Percentiles rank a stretch among this genome's conserved stretches.
phyloP scores from a whole-genome alignment of 768 basidiomycete species.

The Psilocybe cubensis region DNA sequence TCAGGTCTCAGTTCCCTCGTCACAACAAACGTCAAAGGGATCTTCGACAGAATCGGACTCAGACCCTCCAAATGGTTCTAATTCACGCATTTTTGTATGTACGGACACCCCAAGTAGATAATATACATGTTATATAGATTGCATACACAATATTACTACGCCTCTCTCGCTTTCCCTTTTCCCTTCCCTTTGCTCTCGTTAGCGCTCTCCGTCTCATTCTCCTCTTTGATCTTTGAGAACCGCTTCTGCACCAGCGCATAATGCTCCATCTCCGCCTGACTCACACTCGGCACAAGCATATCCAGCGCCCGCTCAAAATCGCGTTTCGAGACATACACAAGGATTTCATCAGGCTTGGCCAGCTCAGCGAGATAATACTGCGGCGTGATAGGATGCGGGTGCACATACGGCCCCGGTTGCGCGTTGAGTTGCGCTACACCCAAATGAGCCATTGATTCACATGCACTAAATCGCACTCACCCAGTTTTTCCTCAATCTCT shows the following conservation, averaged over 20 bases:
- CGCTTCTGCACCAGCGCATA: conserved; percentile 73
- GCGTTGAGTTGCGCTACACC: conserved; percentile 53
- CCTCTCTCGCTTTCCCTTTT: conserved; percentile 2
- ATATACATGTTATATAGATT: conserved; percentile 5
- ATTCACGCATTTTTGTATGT: no score
- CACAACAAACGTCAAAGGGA: conserved; percentile 49
- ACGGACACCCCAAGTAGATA: no score
- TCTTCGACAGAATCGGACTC: conserved; percentile 61
- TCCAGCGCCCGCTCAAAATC: conserved; percentile 81
- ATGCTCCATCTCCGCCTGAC: conserved; percentile 82
- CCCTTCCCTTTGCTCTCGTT: not conserved
- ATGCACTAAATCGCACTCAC: conserved; percentile 37
- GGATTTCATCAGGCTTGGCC: conserved; percentile 67
- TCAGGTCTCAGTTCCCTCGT: conserved; percentile 49
- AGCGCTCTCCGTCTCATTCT: not conserved
- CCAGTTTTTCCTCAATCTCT: conserved; percentile 75
- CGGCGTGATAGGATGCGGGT: conserved; percentile 76
- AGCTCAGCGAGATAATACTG: conserved; percentile 92
- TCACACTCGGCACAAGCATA: conserved; percentile 81
- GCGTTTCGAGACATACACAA: conserved; percentile 69
- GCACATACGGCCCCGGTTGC: conserved; percentile 39
- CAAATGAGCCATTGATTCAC: no score
- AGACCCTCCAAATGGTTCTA: conserved; percentile 62
- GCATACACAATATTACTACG: not conserved
- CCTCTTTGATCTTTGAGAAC: conserved; percentile 49